Evolutionary conservation across 2,329 filamentous ascomycete genomes (phyloP).

Genomic region (Xylaria sp.): DNA sequence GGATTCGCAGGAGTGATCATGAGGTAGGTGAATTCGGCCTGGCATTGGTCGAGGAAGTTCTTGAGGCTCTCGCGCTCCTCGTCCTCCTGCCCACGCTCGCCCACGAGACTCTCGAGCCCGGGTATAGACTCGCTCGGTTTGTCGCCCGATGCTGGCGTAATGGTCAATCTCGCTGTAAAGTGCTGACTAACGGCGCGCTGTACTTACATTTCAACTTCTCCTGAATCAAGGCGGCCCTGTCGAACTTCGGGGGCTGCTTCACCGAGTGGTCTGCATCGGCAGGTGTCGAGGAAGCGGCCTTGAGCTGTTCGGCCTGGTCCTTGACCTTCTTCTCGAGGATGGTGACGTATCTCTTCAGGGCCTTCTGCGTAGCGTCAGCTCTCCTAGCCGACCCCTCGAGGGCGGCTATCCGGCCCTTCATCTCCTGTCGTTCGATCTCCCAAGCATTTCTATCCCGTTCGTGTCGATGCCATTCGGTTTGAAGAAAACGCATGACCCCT

Average conservation of each 20-base stretch:
- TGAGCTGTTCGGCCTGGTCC: slow-evolving; percentile 75
- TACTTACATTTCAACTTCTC: slow-evolving; percentile 59
- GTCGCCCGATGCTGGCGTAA: slow-evolving; percentile 45
- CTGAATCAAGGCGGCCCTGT: slow-evolving; percentile 56
- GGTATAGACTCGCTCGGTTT: slow-evolving; percentile 44
- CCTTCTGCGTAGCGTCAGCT: slow-evolving; percentile 85
- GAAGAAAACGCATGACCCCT: slow-evolving; percentile 99
- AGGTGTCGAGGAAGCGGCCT: slow-evolving; percentile 50
- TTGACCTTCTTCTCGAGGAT: slow-evolving; percentile 88
- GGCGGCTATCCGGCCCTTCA: slow-evolving; percentile 95
- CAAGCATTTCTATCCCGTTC: slow-evolving; percentile 97
- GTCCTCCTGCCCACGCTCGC: slow-evolving; percentile 35
- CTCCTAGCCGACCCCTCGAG: slow-evolving; percentile 88
- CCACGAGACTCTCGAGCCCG: slow-evolving; percentile 45
- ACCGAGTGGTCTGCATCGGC: slow-evolving; percentile 50
- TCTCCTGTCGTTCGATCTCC: slow-evolving; percentile 99
- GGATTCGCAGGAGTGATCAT: slow-evolving; percentile 70
- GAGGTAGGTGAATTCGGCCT: slow-evolving; percentile 68
- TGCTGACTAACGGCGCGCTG: slow-evolving; percentile 7
- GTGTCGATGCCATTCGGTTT: slow-evolving; percentile 98
- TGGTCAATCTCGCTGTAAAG: slow-evolving; percentile 13
- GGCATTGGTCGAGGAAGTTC: slow-evolving; percentile 65
- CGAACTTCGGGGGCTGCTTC: slow-evolving; percentile 42
- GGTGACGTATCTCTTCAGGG: slow-evolving; percentile 84
- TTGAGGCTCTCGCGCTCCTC: slow-evolving; percentile 57